A percentile compares a stretch with the other conserved stretches of the same genome.
These are phyloP conservation scores for Cotoneaster glaucophyllus DNA, from an alignment of 306 rosid species.

Conservation along the genomic window DNA sequence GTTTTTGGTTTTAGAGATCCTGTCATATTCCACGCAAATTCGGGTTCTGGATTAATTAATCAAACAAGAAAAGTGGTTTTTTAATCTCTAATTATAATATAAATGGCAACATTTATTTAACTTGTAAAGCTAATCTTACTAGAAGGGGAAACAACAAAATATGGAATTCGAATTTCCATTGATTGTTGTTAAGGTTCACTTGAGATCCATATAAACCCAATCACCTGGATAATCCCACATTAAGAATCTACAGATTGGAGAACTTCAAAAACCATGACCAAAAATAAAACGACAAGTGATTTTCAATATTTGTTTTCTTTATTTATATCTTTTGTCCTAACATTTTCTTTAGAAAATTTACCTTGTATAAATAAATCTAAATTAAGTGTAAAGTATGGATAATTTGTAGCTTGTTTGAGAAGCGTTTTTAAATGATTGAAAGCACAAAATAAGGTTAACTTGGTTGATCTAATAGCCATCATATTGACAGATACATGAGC, in stretches of 20 bases:
- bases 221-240: neutral
- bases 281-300: neutral
- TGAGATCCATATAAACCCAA: neutral
- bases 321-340: no score
- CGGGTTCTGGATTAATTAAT: neutral
- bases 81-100: neutral
- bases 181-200: neutral
- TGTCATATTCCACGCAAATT: neutral
- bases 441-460: no score
- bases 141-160: no score
- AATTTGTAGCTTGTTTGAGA: no score
- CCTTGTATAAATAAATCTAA: no score
- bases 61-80: neutral
- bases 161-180: neutral
- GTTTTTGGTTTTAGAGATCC: neutral
- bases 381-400: no score
- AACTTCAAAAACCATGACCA: neutral
- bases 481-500: accelerated
- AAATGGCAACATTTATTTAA: neutral
- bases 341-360: no score
- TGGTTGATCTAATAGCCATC: no score
- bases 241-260: neutral
- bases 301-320: neutral
- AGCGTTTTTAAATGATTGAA: no score
- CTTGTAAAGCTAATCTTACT: neutral